Base-by-base conservation (phyloP, 2,329 filamentous ascomycete genomes). In the Microdochium bolleyi region DNA sequence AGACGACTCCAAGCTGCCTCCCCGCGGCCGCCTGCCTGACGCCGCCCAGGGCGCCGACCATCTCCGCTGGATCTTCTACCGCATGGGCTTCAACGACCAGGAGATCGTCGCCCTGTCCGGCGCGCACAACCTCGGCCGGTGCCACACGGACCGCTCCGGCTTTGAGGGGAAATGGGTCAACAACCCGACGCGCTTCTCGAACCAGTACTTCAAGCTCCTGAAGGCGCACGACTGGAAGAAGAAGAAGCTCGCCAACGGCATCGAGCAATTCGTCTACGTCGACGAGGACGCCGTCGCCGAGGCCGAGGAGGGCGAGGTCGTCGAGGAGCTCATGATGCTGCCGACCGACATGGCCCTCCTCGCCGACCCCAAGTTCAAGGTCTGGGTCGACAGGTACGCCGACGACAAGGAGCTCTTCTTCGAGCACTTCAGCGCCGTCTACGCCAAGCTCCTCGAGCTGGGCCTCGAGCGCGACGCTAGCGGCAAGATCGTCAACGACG, bases 61-160 rank as follows among this genome's bases (percentile, higher is more conserved):
- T 73, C 80, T 97, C 63, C 86, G 92, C 63, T 81, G 80, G 72
- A 89, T 97, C 74, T 97, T 97, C 73, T 81, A 84, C 68, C 89
- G 92, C 67, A 97, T 96, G 92, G 92, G 92, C 59, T 97, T 96
- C 79, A 84, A 90, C 70, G 92, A 97, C 74, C 87, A 86, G 64
- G 92, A 96, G 73, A 96, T 96, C 69, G 92, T 96, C 41, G 92
- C 92, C 30, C 80, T 97, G 53, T 80, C 79, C 22, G 91, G 90
- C 59, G 90, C 88, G 48, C 90, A 95, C 74, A 88, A 88, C 54
- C 80, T 95, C 21, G 92, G 91, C 53, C 88, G 92, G 59, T 94
- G 88, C 57, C 63, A 67, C 52, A 38, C 46, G 34, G 61, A 64
- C 52, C 56, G 63, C 49, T 59, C 61, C 48, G 66, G 67, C 1